Evolutionary conservation across 768 basidiomycete species (phyloP).

Genomic region (Boletus edulis): DNA sequence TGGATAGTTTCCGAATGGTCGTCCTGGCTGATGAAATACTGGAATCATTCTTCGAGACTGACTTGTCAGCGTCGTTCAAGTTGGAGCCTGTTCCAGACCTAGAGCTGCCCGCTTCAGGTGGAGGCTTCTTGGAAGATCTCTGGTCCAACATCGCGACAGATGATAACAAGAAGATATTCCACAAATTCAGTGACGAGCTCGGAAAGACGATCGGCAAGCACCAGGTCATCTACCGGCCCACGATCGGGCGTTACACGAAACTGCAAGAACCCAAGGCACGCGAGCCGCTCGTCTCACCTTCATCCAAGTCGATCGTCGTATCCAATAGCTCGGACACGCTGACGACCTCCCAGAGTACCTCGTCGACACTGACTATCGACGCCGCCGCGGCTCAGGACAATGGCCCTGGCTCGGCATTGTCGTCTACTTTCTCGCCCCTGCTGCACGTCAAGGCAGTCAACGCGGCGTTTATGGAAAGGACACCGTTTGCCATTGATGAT

Average conservation of each 20-base stretch:
- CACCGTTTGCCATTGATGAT: slow-evolving; percentile 96
- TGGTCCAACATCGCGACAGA: slow-evolving; percentile 90
- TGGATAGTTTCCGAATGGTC: slow-evolving; percentile 91
- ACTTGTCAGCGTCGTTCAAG: slow-evolving; percentile 85
- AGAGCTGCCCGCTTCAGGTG: slow-evolving; percentile 57
- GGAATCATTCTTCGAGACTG: slow-evolving; percentile 95
- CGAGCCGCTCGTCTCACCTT: slow-evolving; percentile 77
- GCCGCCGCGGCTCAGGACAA: slow-evolving; percentile 27
- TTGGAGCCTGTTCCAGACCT: slow-evolving; percentile 68
- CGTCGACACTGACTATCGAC: slow-evolving; percentile 54
- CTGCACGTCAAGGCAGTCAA: slow-evolving; percentile 74
- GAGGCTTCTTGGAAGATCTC: slow-evolving; percentile 73
- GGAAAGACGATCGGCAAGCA: slow-evolving; percentile 95
- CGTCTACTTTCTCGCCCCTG: slow-evolving; percentile 47
- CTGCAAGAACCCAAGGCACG: slow-evolving; percentile 86
- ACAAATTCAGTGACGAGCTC: slow-evolving; percentile 90
- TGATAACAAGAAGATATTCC: slow-evolving; percentile 90
- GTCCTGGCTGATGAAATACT: slow-evolving; percentile 95
- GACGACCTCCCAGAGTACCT: slow-evolving; percentile 30
- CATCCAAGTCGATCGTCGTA: slow-evolving; percentile 49
- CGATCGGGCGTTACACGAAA: slow-evolving; percentile 82
- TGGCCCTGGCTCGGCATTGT: slow-evolving; percentile 17
- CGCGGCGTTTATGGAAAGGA: slow-evolving; percentile 86
- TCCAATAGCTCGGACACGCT: slow-evolving; percentile 34
- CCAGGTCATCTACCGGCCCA: slow-evolving; percentile 76